phyloP scores from a whole-genome alignment of 768 basidiomycete species.

The Rhizopogon vinicolor region DNA sequence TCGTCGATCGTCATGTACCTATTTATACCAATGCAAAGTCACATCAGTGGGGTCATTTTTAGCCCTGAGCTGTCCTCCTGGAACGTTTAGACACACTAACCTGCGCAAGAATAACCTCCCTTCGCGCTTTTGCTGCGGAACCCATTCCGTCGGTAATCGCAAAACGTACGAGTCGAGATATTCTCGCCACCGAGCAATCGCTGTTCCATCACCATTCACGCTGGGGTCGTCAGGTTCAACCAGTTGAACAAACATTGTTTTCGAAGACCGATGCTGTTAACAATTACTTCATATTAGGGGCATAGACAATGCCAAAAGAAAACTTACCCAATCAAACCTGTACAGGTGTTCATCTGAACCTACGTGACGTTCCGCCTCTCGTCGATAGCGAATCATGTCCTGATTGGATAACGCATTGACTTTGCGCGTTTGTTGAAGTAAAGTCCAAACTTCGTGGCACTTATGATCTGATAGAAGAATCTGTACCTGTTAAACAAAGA shows the following conservation, averaged over 20 bases:
- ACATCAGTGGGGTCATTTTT: conserved; percentile 14
- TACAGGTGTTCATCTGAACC: conserved; percentile 76
- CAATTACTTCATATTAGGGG: conserved; percentile 6
- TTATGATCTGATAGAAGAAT: conserved; percentile 79
- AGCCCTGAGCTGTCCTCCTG: conserved; percentile 8
- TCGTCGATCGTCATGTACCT: conserved; percentile 43
- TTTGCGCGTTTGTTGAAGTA: conserved; percentile 63
- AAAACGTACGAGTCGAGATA: conserved; percentile 73
- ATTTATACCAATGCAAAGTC: conserved; percentile 36
- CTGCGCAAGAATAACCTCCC: conserved; percentile 52
- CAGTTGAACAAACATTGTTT: conserved; percentile 57
- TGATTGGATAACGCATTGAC: conserved; percentile 50
- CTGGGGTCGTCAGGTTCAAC: conserved; percentile 63
- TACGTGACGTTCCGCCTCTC: conserved; percentile 73
- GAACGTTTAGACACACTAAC: conserved; percentile 32
- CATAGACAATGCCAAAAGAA: conserved; percentile 7
- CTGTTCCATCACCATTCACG: conserved; percentile 45
- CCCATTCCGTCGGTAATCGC: conserved; percentile 69
- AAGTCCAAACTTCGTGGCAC: conserved; percentile 79
- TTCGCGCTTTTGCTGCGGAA: conserved; percentile 34
- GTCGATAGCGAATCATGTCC: conserved; percentile 71
- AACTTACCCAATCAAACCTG: conserved; percentile 72
- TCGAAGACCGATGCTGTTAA: conserved; percentile 48
- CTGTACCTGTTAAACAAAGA: conserved; percentile 60
- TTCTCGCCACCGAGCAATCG: conserved; percentile 60